Conservation (phyloP, 2,329 filamentous ascomycete species). For the Truncatella angustata region DNA sequence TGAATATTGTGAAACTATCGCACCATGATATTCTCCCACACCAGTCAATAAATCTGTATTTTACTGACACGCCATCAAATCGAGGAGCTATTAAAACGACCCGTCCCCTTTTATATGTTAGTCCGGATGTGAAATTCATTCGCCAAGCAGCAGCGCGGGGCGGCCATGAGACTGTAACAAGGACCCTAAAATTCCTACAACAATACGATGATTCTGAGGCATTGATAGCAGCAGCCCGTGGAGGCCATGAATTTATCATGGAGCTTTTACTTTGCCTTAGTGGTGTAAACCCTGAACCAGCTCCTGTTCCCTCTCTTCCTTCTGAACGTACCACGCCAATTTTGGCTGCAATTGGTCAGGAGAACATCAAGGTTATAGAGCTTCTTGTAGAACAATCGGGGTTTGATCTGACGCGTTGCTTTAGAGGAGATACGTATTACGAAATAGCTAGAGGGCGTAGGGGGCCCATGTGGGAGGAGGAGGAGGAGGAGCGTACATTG, state of each 20-base stretch:
- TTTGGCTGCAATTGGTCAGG: conserved; percentile 87
- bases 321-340: conserved; percentile 85
- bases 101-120: conserved; percentile 63
- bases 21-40: too few species aligned
- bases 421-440: conserved; percentile 77
- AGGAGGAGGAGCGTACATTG: conserved; percentile 77
- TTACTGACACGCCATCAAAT: too few species aligned
- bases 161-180: conserved; percentile 60
- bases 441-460: conserved; percentile 81
- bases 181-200: conserved; percentile 60
- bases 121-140: conserved; percentile 60
- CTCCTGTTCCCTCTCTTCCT: conserved; percentile 57
- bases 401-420: conserved; percentile 80
- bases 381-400: conserved; percentile 71
- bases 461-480: conserved; percentile 89
- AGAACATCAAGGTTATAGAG: conserved; percentile 80
- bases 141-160: conserved; percentile 59
- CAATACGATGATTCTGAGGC: conserved; percentile 74
- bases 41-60: too few species aligned
- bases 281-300: conserved; percentile 65
- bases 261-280: conserved; percentile 73
- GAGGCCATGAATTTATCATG: conserved; percentile 85
- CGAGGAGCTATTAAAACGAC: conserved; percentile 65
- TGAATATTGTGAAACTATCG: too few species aligned
- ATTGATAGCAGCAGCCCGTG: conserved; percentile 86